Percentiles rank a stretch among this genome's conserved stretches.
These are phyloP conservation scores for Lodderomyces theae DNA, from an alignment of 1,139 yeast species.

Conservation along the genomic window DNA sequence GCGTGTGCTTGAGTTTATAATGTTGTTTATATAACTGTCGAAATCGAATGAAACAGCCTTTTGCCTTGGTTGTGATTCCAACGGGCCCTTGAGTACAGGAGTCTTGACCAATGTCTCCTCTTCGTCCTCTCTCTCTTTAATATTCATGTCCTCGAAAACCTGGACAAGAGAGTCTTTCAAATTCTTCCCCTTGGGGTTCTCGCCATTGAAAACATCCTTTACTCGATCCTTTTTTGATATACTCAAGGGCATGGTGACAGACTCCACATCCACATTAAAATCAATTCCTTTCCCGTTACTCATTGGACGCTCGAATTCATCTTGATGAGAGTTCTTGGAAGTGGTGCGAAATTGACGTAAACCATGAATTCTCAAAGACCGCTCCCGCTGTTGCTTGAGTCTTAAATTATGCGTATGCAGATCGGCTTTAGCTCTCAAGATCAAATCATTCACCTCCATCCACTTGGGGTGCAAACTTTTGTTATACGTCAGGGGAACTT, in stretches of 20 bases:
- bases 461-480: conserved; percentile 30
- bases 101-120: conserved; percentile 16
- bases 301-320: conserved; percentile 6
- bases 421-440: conserved; percentile 11
- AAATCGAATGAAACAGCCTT: conserved; percentile 11
- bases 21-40: conserved; percentile 8
- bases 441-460: conserved; percentile 28
- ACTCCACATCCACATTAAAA: conserved; percentile 34
- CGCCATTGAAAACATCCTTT: conserved; percentile 20
- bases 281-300: conserved; percentile 32
- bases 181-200: conserved; percentile 12
- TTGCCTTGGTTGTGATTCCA: background rate
- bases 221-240: conserved; percentile 32
- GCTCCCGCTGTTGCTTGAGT: background rate
- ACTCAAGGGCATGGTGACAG: conserved; percentile 32
- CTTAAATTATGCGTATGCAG: background rate
- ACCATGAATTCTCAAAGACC: conserved; percentile 16
- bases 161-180: conserved; percentile 15
- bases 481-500: conserved; percentile 22
- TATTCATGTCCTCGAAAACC: conserved; percentile 15
- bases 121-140: conserved; percentile 20
- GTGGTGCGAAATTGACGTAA: conserved; percentile 20
- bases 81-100: conserved; percentile 2
- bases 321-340: conserved; percentile 9
- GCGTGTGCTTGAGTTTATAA: conserved; percentile 10